Conservation (phyloP, 371 early-diverging fungal species). For the Zopfochytrium polystomum region DNA sequence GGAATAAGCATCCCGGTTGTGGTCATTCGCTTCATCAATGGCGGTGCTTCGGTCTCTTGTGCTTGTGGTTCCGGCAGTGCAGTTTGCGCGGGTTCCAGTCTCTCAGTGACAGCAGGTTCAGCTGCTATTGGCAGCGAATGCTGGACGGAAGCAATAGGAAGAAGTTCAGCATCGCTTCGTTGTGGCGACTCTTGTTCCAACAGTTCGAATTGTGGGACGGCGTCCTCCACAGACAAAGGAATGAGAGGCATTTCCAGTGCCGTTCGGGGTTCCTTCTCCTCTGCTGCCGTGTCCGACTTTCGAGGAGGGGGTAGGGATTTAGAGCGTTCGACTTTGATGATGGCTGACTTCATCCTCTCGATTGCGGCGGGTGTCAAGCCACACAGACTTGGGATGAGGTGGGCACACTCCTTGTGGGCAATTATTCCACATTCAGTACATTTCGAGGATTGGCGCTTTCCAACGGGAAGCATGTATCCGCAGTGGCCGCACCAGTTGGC, state of each 20-base stretch:
- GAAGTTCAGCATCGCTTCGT: background rate
- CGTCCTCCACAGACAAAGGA: too few relatives aligned
- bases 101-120: conserved; percentile 1
- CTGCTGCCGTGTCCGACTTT: conserved; percentile 1
- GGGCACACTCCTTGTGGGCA: conserved; percentile 50
- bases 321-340: conserved; percentile 11
- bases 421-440: conserved; percentile 50
- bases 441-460: conserved; percentile 19
- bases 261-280: background rate
- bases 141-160: background rate
- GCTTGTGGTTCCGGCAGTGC: background rate
- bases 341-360: conserved; percentile 4
- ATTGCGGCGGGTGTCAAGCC: conserved; percentile 45
- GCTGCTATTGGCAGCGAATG: too few relatives aligned
- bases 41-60: conserved; percentile 31
- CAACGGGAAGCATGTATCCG: conserved; percentile 50
- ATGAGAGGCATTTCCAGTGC: too few relatives aligned
- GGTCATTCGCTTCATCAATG: conserved; percentile 27
- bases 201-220: background rate
- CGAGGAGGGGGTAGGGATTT: too few relatives aligned
- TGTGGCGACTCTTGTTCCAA: background rate
- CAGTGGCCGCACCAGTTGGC: conserved; percentile 61
- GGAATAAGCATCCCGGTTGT: background rate
- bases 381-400: conserved; percentile 55
- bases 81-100: background rate